These are phyloP conservation scores for Microascus cirrosus DNA, from an alignment of 2,329 filamentous ascomycete genomes.

Conservation along the genomic window DNA sequence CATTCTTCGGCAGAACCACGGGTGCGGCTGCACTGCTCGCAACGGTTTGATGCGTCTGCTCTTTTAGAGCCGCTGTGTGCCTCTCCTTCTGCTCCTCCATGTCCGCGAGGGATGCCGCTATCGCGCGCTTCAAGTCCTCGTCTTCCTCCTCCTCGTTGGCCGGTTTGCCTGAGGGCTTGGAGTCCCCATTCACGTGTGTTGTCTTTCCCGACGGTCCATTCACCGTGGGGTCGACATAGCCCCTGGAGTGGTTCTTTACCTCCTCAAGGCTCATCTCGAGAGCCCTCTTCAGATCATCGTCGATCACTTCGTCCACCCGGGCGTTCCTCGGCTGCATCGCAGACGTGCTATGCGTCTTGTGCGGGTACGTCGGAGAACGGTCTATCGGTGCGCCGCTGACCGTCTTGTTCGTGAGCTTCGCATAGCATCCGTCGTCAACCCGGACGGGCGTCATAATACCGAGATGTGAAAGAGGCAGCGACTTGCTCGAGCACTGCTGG, in stretches of 20 bases:
- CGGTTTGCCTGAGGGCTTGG: neutral
- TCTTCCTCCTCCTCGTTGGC: constrained; percentile 68
- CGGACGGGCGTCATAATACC: constrained; percentile 85
- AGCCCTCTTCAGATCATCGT: constrained; percentile 88
- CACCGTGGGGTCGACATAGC: constrained; percentile 53
- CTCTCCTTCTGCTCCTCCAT: constrained; percentile 98
- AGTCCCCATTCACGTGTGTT: constrained; percentile 20
- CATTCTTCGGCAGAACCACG: constrained; percentile 64
- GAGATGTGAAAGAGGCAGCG: constrained; percentile 77
- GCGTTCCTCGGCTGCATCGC: constrained; percentile 85
- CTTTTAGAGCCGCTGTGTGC: constrained; percentile 73
- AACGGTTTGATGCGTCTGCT: constrained; percentile 51
- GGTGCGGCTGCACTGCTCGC: constrained; percentile 27
- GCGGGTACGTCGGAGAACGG: constrained; percentile 35
- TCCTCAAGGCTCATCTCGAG: constrained; percentile 97
- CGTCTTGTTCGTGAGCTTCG: constrained; percentile 61
- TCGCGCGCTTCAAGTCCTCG: constrained; percentile 84
- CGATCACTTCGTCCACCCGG: constrained; percentile 79
- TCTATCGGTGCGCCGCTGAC: constrained; percentile 31
- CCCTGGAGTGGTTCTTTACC: constrained; percentile 62
- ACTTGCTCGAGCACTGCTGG: constrained; percentile 86
- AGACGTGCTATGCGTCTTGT: constrained; percentile 54
- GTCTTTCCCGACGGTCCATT: constrained; percentile 18
- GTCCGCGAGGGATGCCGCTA: constrained; percentile 86
- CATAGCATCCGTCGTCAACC: constrained; percentile 92